phyloP scores from a whole-genome alignment of 306 rosid species.

The Glycine latifolia region DNA sequence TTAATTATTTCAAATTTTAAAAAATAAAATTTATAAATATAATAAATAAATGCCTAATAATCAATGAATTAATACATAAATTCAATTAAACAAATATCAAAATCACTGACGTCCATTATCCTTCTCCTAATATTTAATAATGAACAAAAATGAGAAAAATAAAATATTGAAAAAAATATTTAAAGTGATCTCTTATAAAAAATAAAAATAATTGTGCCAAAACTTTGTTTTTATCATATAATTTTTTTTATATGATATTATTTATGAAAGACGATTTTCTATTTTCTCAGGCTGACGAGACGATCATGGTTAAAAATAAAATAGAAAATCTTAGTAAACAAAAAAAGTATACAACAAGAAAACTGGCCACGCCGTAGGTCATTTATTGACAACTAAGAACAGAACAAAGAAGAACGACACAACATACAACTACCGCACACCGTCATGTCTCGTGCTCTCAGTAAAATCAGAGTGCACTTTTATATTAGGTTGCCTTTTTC shows the following conservation, averaged over 20 bases:
- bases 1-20: too few species aligned
- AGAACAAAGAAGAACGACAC: not conserved
- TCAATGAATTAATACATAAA: too few species aligned
- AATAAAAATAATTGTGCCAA: too few species aligned
- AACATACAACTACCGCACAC: slow-evolving; percentile 10
- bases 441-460: not conserved
- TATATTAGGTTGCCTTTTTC: not conserved
- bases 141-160: too few species aligned
- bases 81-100: too few species aligned
- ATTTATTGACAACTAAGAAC: not conserved
- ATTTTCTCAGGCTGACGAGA: not conserved
- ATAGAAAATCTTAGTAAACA: not conserved
- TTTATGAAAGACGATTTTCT: not conserved
- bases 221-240: too few species aligned
- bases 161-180: too few species aligned
- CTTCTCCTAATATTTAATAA: too few species aligned
- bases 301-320: not conserved
- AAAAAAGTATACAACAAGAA: not conserved
- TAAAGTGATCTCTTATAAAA: too few species aligned
- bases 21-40: too few species aligned
- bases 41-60: too few species aligned
- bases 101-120: too few species aligned
- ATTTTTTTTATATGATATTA: not conserved
- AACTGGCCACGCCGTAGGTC: not conserved
- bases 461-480: not conserved